These are phyloP conservation scores for Trametes maxima DNA, from an alignment of 768 basidiomycete genomes.

Conservation along the genomic window DNA sequence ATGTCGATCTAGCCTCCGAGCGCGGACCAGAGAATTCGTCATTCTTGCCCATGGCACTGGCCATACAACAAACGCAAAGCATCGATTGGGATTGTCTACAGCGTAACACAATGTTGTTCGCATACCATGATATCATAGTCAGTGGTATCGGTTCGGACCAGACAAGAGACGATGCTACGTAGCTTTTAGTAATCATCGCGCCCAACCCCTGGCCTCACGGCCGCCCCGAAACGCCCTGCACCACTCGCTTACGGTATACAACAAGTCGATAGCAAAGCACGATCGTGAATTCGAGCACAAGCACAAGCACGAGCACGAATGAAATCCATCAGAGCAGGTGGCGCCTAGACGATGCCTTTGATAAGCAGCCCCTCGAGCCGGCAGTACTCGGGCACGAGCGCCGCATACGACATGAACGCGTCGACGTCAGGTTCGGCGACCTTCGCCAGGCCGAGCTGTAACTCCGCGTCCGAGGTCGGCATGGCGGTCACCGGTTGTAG, in stretches of 20 bases:
- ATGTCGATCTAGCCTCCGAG: background rate
- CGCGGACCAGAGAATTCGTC: background rate
- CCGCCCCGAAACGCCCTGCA: background rate
- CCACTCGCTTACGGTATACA: conserved; percentile 15
- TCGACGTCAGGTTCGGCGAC: conserved; percentile 85
- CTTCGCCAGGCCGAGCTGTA: conserved; percentile 76
- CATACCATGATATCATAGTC: conserved; percentile 21
- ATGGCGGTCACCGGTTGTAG: conserved; percentile 73
- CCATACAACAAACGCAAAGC: conserved; percentile 1
- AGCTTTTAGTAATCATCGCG: conserved; percentile 11
- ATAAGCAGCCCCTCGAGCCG: conserved; percentile 78
- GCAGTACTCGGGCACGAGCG: conserved; percentile 83
- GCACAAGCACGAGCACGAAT: background rate
- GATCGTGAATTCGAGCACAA: conserved; percentile 17
- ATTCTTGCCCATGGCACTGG: background rate
- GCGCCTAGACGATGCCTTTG: conserved; percentile 52
- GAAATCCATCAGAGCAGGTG: background rate
- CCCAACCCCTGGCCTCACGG: background rate
- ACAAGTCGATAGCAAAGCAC: conserved; percentile 26
- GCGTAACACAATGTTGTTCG: conserved; percentile 11
- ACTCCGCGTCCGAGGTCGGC: conserved; percentile 70
- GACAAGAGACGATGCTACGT: conserved; percentile 16
- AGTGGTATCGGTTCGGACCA: conserved; percentile 19
- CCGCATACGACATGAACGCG: conserved; percentile 83
- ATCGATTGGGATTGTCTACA: conserved; percentile 12